Evolutionary conservation across 2,329 filamentous ascomycete genomes (phyloP).

Genomic region (Paecilomyces niveus): DNA sequence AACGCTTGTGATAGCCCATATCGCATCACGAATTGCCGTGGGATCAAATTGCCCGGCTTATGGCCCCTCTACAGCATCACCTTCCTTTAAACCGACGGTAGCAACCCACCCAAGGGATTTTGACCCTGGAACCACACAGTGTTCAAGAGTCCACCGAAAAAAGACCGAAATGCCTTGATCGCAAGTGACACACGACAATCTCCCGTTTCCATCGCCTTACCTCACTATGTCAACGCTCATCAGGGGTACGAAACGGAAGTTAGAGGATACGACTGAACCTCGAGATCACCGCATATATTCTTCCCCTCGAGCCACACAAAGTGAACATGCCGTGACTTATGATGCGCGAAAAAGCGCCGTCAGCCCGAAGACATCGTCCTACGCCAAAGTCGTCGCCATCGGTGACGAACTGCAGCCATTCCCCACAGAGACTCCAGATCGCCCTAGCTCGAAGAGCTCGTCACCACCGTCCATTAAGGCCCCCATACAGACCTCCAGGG

Average conservation of each 20-base stretch:
- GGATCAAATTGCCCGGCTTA: neutral
- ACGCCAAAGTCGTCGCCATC: neutral
- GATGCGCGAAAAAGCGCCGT: neutral
- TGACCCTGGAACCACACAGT: neutral
- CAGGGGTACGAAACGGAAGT: slow-evolving; percentile 25
- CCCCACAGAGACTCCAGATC: slow-evolving; percentile 13
- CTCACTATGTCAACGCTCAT: slow-evolving; percentile 24
- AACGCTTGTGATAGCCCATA: neutral
- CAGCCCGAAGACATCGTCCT: neutral
- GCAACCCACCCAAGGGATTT: neutral
- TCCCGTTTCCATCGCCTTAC: neutral
- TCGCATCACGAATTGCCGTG: neutral
- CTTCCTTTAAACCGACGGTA: neutral
- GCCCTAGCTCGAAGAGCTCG: slow-evolving; percentile 19
- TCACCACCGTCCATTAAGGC: slow-evolving; percentile 21
- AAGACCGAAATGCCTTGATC: neutral
- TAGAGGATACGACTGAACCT: slow-evolving; percentile 16
- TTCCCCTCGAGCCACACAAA: slow-evolving; percentile 5
- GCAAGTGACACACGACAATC: neutral
- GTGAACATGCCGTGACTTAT: neutral
- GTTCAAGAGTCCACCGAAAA: neutral
- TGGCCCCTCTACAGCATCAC: neutral
- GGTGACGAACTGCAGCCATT: slow-evolving; percentile 11
- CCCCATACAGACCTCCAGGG: slow-evolving; percentile 19
- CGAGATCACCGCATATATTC: slow-evolving; percentile 9